Percentiles rank a stretch among this genome's conserved stretches.
These are phyloP conservation scores for Mycena latifolia DNA, from an alignment of 768 basidiomycete species.

Conservation along the genomic window DNA sequence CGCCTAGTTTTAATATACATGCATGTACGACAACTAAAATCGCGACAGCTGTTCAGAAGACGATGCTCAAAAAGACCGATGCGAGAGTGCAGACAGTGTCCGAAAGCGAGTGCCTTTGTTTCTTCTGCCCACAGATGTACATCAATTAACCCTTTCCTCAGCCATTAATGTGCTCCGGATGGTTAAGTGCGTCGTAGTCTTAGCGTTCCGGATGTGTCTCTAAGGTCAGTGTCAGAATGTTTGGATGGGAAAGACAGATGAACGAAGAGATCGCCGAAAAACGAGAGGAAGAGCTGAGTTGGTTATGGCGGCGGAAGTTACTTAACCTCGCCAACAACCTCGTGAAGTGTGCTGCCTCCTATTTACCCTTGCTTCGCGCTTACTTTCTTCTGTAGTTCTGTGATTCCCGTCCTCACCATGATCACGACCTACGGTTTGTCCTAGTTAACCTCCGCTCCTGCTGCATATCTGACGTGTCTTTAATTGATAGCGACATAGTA, in stretches of 20 bases:
- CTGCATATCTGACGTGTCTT: background rate
- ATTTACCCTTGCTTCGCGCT: background rate
- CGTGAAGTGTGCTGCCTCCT: slow-evolving; percentile 53
- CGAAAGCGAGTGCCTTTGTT: slow-evolving; percentile 59
- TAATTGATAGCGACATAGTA: slow-evolving; percentile 33
- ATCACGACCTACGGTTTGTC: slow-evolving; percentile 64
- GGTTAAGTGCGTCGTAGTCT: slow-evolving; percentile 58
- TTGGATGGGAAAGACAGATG: slow-evolving; percentile 75
- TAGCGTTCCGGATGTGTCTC: background rate
- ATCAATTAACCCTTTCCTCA: slow-evolving; percentile 39
- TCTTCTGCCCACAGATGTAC: slow-evolving; percentile 24
- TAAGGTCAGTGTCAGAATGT: slow-evolving; percentile 49
- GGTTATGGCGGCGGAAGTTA: slow-evolving; percentile 65
- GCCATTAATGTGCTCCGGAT: slow-evolving; percentile 72
- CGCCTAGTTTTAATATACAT: background rate
- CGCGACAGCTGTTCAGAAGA: slow-evolving; percentile 51
- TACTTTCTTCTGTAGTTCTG: slow-evolving; percentile 53
- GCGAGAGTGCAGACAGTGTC: slow-evolving; percentile 71
- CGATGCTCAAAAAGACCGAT: slow-evolving; percentile 69
- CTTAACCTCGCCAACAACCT: slow-evolving; percentile 59
- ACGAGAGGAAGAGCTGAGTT: slow-evolving; percentile 71
- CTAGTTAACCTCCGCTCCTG: background rate
- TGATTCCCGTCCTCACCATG: slow-evolving; percentile 76
- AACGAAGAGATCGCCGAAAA: slow-evolving; percentile 64
- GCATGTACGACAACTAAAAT: background rate